Evolutionary conservation across 2,329 filamentous ascomycete genomes (phyloP), one percentile per base, ranked within the genome.

Genomic region (Camillea tinctor): DNA sequence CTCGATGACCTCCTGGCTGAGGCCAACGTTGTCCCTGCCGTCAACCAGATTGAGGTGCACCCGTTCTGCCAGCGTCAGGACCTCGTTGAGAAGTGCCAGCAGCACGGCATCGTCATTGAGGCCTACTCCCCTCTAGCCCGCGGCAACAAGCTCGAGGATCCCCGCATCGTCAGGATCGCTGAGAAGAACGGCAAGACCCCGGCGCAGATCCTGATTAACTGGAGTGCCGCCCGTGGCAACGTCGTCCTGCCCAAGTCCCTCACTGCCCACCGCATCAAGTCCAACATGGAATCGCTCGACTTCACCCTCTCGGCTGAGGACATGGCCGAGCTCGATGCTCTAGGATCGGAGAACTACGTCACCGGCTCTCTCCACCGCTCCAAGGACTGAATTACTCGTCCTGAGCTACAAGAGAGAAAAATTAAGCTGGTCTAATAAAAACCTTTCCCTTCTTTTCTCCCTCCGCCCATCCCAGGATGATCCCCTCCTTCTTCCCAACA

Each of bases 241-340:
- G 80, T 85, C 13, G 84, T 87, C 44, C 78, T 89, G 62, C 86
- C 86, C 59, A 89, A 89, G 79, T 87, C 83, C 67, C 84, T 83
- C 50, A 87, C 81, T 26, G 80, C 82, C 23, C 76, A 76, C 40
- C 79, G 86, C 44, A 88, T 89, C 64, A 76, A 79, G 72, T 82
- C 80, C 71, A 91, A 91, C 75, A 84, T 87, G 69, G 79, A 86
- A 71, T 81, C 84, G 63, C 86, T 72, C 9, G 84, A 86, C 68
- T 90, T 90, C 71, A 81, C 83, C 68, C 76, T 90, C 23, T 79
- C 80, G 1, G 66, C 71, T 0, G 82, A 82, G 55, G 87, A 90
- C 67, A 73, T 89, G 66, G 73, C 81, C 68, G 83, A 80, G 73
- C 62, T 87, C 55, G 75, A 79, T 48, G 68, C 62, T 0, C 66